A percentile compares a stretch with the other conserved stretches of the same genome.
These are phyloP conservation scores for Hypoxylon trugodes DNA, from an alignment of 495 filamentous ascomycete genomes.

Conservation along the genomic window DNA sequence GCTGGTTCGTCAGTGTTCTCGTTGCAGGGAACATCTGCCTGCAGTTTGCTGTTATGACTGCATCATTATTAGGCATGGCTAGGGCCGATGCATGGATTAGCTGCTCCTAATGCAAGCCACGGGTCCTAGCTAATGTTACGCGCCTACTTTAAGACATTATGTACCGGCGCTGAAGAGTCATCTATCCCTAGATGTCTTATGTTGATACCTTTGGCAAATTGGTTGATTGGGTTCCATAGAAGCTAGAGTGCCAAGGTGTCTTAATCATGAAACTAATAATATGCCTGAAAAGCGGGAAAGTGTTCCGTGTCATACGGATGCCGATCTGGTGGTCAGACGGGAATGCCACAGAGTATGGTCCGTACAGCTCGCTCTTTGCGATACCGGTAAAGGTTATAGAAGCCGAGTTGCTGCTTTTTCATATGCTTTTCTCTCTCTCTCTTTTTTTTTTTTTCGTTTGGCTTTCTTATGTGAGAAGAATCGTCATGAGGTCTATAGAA, in stretches of 20 bases:
- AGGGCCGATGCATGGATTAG: conserved; percentile 7
- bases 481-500: conserved; percentile 19
- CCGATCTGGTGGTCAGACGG: conserved; percentile 37
- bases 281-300: conserved; percentile 18
- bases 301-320: conserved; percentile 29
- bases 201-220: conserved; percentile 2
- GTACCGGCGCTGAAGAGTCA: neutral
- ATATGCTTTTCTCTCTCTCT: conserved; percentile 5
- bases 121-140: conserved; percentile 13
- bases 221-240: conserved; percentile 1
- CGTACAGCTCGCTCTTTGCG: conserved; percentile 4
- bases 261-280: conserved; percentile 25
- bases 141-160: conserved; percentile 9
- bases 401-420: conserved; percentile 10
- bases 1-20: too few relatives aligned
- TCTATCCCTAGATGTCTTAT: neutral
- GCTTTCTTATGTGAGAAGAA: conserved; percentile 9
- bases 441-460: conserved; percentile 13
- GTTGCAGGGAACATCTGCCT: neutral
- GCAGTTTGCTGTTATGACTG: neutral
- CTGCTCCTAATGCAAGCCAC: neutral
- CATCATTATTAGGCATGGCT: neutral
- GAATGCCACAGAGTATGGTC: conserved; percentile 5
- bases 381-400: conserved; percentile 15
- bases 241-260: conserved; percentile 15